These are phyloP conservation scores for Saturnispora besseyi DNA, from an alignment of 805 yeast species.

Conservation along the genomic window DNA sequence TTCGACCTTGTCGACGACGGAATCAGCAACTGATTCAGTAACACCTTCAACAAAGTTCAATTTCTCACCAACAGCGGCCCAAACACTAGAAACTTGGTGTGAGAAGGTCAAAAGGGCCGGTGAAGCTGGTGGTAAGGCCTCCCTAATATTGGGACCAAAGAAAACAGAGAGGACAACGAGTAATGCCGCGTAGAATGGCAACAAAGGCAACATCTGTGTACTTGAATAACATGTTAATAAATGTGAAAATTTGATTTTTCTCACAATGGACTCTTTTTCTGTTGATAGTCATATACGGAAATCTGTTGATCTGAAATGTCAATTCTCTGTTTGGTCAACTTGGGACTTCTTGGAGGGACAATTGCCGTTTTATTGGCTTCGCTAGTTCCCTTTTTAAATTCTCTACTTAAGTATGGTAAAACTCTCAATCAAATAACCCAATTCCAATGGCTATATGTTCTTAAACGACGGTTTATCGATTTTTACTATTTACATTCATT, in stretches of 20 bases:
- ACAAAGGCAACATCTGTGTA: slow-evolving; percentile 7
- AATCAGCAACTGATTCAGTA: slow-evolving; percentile 1
- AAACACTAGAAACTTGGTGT: neutral
- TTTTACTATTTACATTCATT: slow-evolving; percentile 43
- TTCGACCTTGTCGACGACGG: neutral
- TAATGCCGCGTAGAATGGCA: slow-evolving; percentile 8
- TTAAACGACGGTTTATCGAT: slow-evolving; percentile 55
- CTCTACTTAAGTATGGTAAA: slow-evolving; percentile 16
- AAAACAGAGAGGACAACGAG: slow-evolving; percentile 8
- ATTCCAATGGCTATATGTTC: slow-evolving; percentile 34
- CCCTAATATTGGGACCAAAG: slow-evolving; percentile 6
- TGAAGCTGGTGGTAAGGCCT: slow-evolving; percentile 1
- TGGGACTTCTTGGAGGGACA: slow-evolving; percentile 2
- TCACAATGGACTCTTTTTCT: neutral
- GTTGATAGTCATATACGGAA: neutral
- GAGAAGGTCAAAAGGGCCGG: neutral
- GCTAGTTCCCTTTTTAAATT: slow-evolving; percentile 2
- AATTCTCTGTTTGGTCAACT: neutral
- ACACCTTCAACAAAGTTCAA: slow-evolving; percentile 1
- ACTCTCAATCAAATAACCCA: neutral
- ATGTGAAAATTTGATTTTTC: neutral
- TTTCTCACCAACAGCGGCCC: neutral
- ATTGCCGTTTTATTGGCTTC: slow-evolving; percentile 10
- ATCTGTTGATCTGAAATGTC: neutral
- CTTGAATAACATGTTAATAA: neutral